These are phyloP conservation scores for Sequoia sempervirens DNA, from an alignment of 75 land plant species.

Conservation along the genomic window DNA sequence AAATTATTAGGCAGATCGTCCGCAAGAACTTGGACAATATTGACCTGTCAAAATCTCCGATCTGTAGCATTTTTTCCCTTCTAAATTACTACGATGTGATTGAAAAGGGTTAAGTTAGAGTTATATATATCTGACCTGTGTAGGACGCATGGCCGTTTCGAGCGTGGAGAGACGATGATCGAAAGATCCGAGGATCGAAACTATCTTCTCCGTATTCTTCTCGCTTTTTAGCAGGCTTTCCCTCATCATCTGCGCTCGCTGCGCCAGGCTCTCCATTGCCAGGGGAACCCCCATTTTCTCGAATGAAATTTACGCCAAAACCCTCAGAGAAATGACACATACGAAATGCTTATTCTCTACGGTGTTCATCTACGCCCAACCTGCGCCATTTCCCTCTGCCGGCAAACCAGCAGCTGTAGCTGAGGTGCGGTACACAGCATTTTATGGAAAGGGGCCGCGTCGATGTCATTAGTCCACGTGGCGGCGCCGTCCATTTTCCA, in stretches of 20 bases:
- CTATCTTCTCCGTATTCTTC: conserved; percentile 61
- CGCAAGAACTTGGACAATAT: neutral
- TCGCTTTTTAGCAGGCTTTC: conserved; percentile 73
- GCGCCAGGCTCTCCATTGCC: conserved; percentile 48
- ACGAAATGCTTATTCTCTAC: neutral
- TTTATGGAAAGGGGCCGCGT: neutral
- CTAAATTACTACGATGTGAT: neutral
- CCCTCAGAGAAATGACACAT: neutral
- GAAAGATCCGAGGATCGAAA: conserved; percentile 84
- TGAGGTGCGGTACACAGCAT: neutral
- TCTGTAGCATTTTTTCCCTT: neutral
- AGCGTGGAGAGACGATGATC: conserved; percentile 93
- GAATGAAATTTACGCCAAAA: neutral
- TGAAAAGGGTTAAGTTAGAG: neutral
- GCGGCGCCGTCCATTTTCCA: neutral
- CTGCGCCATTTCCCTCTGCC: too few relatives aligned
- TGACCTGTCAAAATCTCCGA: neutral
- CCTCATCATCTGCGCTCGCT: conserved; percentile 57
- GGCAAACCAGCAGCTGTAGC: neutral
- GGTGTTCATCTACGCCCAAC: neutral
- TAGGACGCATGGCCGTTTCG: conserved; percentile 92
- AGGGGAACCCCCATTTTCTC: conserved; percentile 31
- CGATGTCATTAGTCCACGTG: neutral
- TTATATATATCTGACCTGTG: conserved; percentile 39
- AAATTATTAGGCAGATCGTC: neutral